A percentile compares a stretch with the other conserved stretches of the same genome.
Evolutionary conservation across 2,329 filamentous ascomycete species (phyloP).

Genomic region (Chaetomiaceae sp.): DNA sequence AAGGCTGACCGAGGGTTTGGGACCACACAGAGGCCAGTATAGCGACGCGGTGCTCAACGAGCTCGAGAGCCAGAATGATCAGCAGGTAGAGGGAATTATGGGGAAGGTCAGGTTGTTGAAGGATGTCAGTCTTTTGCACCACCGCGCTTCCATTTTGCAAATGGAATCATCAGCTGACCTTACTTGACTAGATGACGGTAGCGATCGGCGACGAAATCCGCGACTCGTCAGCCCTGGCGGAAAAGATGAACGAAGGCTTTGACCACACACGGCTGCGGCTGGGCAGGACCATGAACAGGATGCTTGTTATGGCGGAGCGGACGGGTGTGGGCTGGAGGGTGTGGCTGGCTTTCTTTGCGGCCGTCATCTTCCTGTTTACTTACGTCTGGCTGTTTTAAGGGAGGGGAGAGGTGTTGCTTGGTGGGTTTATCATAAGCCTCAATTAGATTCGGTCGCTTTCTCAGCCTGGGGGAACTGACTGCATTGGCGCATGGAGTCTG

Average conservation of each 20-base stretch:
- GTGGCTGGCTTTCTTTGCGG: slow-evolving; percentile 85
- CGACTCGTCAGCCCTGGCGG: slow-evolving; percentile 78
- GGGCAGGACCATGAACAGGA: slow-evolving; percentile 91
- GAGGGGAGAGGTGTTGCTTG: too few relatives aligned
- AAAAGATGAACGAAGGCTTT: slow-evolving; percentile 95
- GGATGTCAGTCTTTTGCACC: slow-evolving; percentile 56
- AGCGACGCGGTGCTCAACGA: slow-evolving; percentile 87
- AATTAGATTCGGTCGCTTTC: background rate
- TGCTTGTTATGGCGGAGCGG: slow-evolving; percentile 90
- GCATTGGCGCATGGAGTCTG: slow-evolving; percentile 17
- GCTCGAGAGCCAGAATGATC: slow-evolving; percentile 92
- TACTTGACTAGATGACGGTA: slow-evolving; percentile 65
- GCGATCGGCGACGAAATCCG: slow-evolving; percentile 95
- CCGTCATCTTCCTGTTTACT: slow-evolving; percentile 75
- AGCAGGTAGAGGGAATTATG: slow-evolving; percentile 82
- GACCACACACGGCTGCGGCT: slow-evolving; percentile 77
- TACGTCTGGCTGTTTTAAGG: slow-evolving; percentile 86
- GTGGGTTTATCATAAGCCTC: too few relatives aligned
- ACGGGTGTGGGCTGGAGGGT: slow-evolving; percentile 95
- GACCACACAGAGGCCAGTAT: slow-evolving; percentile 69
- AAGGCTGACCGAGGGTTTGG: too few relatives aligned
- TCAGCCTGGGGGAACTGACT: background rate
- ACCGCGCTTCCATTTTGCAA: background rate
- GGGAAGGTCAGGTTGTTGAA: slow-evolving; percentile 88
- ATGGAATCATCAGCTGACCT: background rate